These are phyloP conservation scores for Eleusine indica DNA, from an alignment of 176 grass and related monocot species.

Conservation along the genomic window DNA sequence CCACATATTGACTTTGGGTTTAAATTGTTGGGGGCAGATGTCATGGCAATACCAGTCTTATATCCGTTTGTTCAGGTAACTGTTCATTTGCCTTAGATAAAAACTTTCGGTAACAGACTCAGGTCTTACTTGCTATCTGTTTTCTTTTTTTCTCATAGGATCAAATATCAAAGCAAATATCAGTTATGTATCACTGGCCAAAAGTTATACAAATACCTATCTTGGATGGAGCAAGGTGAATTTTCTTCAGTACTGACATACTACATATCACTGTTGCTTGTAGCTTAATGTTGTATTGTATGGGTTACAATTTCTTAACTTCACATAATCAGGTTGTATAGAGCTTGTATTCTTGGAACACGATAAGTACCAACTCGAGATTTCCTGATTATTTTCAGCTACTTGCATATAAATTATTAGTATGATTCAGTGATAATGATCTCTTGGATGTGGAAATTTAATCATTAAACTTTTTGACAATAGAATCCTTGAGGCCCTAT, in stretches of 20 bases:
- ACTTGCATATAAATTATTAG: background rate
- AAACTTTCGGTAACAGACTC: background rate
- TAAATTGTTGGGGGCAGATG: conserved; percentile 88
- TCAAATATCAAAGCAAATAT: conserved; percentile 74
- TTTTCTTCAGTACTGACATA: conserved; percentile 31
- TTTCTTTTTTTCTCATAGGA: conserved; percentile 46
- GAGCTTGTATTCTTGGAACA: no score
- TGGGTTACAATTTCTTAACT: background rate
- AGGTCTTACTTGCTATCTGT: conserved; percentile 24
- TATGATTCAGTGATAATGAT: background rate
- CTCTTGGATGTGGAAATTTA: background rate
- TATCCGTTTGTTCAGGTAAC: conserved; percentile 80
- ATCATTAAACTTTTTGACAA: background rate
- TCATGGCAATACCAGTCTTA: conserved; percentile 88
- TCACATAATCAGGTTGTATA: background rate
- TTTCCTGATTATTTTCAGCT: no score
- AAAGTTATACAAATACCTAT: conserved; percentile 78
- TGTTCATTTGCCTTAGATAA: background rate
- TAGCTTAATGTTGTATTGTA: background rate
- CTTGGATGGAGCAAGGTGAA: conserved; percentile 83
- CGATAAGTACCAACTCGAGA: no score
- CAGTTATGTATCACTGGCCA: conserved; percentile 94
- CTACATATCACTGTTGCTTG: background rate
- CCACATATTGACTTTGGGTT: conserved; percentile 81
- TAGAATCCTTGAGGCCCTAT: no score